phyloP scores from a whole-genome alignment of 345 rosid species.

The Eucalyptus fibrosa region DNA sequence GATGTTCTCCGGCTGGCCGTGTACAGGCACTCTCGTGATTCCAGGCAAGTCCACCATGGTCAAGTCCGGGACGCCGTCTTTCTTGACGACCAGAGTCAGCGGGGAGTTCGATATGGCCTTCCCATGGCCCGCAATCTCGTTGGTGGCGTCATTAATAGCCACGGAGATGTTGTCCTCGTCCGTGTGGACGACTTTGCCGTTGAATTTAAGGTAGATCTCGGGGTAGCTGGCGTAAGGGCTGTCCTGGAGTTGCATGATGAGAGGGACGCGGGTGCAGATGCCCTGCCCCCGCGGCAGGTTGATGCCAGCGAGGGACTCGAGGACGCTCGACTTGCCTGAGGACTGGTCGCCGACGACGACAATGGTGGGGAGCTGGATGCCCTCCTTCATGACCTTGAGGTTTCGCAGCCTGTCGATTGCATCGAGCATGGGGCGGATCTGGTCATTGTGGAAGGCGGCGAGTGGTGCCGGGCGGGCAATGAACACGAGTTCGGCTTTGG shows the following conservation, averaged over 20 bases:
- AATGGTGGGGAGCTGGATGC: slow-evolving; percentile 48
- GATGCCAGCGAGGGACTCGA: slow-evolving; percentile 37
- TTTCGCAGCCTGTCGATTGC: slow-evolving; percentile 5
- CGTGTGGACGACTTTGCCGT: not conserved
- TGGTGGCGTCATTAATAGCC: slow-evolving; percentile 18
- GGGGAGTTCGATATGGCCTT: slow-evolving; percentile 30
- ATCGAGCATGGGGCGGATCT: slow-evolving; percentile 37
- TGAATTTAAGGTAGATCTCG: not conserved
- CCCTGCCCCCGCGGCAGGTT: not conserved
- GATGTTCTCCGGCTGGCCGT: slow-evolving; percentile 35
- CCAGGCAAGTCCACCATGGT: slow-evolving; percentile 58
- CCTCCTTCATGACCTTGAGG: slow-evolving; percentile 26
- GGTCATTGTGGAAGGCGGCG: slow-evolving; percentile 22
- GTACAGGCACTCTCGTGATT: slow-evolving; percentile 35
- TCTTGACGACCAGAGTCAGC: slow-evolving; percentile 28
- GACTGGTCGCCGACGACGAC: slow-evolving; percentile 48
- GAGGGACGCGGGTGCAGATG: not conserved
- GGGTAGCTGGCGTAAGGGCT: not conserved
- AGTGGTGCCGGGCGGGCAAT: not conserved
- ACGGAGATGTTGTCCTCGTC: slow-evolving; percentile 10
- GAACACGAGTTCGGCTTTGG: not conserved
- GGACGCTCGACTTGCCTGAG: slow-evolving; percentile 43
- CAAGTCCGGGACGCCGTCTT: slow-evolving; percentile 30
- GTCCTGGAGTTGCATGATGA: not conserved
- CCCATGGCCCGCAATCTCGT: slow-evolving; percentile 26